phyloP scores from a whole-genome alignment of 768 basidiomycete species.

The Lactifluus echinatus region DNA sequence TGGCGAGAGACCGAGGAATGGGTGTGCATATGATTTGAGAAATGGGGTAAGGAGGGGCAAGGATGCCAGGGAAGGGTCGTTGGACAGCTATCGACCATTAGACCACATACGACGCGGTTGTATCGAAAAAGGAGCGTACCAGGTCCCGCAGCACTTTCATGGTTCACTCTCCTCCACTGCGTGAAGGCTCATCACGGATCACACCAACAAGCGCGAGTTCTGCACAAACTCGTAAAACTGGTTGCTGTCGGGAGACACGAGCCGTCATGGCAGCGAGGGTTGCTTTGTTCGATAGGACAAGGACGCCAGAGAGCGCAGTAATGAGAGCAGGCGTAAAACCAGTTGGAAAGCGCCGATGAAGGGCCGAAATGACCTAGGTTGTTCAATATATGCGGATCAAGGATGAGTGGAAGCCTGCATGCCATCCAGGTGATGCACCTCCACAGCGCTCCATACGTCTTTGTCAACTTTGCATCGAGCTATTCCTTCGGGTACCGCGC shows the following conservation, averaged over 20 bases:
- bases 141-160: slow-evolving; percentile 80
- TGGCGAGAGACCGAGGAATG: slow-evolving; percentile 74
- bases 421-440: slow-evolving; percentile 45
- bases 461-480: slow-evolving; percentile 84
- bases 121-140: slow-evolving; percentile 37
- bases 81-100: slow-evolving; percentile 53
- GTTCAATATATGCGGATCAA: too few species aligned
- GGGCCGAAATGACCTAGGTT: too few species aligned
- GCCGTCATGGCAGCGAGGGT: slow-evolving; percentile 46
- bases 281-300: slow-evolving; percentile 51
- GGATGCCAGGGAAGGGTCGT: slow-evolving; percentile 79
- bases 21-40: slow-evolving; percentile 83
- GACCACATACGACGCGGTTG: slow-evolving; percentile 12
- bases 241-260: slow-evolving; percentile 74
- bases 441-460: slow-evolving; percentile 86
- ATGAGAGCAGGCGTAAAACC: too few species aligned
- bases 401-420: too few species aligned
- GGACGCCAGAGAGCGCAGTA: slow-evolving; percentile 45
- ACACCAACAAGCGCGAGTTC: slow-evolving; percentile 87
- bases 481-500: slow-evolving; percentile 80
- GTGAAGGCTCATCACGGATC: slow-evolving; percentile 59
- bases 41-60: slow-evolving; percentile 87
- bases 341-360: too few species aligned
- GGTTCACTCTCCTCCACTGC: slow-evolving; percentile 82
- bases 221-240: slow-evolving; percentile 79